phyloP scores from a whole-genome alignment of 345 rosid genomes.

The Citrus medica region DNA sequence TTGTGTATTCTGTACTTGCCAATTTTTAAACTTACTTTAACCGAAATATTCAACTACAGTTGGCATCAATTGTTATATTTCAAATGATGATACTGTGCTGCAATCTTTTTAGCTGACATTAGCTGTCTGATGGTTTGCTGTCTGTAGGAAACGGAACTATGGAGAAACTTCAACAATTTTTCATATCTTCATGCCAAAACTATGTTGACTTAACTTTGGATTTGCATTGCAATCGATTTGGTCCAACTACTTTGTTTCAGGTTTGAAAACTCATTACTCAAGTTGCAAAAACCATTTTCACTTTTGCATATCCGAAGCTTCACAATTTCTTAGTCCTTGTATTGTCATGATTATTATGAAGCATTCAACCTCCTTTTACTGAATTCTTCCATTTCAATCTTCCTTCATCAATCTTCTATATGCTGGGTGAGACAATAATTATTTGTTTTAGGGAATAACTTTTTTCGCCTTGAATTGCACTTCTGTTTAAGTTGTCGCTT shows the following conservation, averaged over 20 bases:
- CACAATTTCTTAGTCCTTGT: not conserved
- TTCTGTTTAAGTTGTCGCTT: not conserved
- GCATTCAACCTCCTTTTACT: not conserved
- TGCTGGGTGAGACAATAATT: not conserved
- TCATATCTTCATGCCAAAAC: constrained; percentile 64
- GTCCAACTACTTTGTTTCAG: constrained; percentile 93
- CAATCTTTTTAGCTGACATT: not conserved
- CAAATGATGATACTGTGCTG: not conserved
- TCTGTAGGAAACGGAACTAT: constrained; percentile 87
- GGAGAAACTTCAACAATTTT: constrained; percentile 78
- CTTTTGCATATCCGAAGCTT: not conserved
- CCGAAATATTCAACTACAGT: not conserved
- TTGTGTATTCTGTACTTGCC: not conserved
- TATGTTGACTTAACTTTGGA: constrained; percentile 86
- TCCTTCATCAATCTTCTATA: not conserved
- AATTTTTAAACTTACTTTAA: not conserved
- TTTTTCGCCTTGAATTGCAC: not conserved
- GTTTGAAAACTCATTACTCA: constrained; percentile 24
- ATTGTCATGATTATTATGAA: not conserved
- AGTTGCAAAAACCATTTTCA: not conserved
- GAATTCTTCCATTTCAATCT: not conserved
- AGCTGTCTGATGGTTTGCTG: constrained; percentile 22
- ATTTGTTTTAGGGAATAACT: not conserved
- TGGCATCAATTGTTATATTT: not conserved
- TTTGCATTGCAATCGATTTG: constrained; percentile 94